A percentile compares a stretch with the other conserved stretches of the same genome.
phyloP scores from a whole-genome alignment of 257 asterid genomes.

The Solanum paucissectum region DNA sequence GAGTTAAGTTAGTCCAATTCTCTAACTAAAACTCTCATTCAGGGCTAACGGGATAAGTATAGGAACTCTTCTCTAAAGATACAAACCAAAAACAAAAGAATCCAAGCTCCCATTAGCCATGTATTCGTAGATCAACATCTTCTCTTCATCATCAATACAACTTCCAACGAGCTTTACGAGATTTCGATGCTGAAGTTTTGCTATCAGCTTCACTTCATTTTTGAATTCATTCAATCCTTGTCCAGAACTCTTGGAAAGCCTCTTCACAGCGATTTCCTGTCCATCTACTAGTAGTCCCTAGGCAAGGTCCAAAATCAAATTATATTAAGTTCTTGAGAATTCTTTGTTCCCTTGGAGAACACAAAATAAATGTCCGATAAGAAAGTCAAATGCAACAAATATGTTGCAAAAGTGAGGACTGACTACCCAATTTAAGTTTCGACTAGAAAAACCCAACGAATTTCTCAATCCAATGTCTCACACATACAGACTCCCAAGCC shows the following conservation, averaged over 20 bases:
- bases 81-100: constrained; percentile 4
- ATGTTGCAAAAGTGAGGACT: too few relatives aligned
- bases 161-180: not conserved
- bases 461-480: too few relatives aligned
- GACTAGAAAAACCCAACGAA: too few relatives aligned
- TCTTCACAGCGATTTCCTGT: constrained; percentile 3
- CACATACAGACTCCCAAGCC: too few relatives aligned
- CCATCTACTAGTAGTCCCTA: constrained; percentile 2
- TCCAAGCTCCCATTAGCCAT: constrained; percentile 3
- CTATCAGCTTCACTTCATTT: constrained; percentile 3
- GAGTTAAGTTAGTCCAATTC: not conserved
- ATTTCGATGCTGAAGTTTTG: constrained; percentile 6
- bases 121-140: constrained; percentile 1
- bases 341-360: too few relatives aligned
- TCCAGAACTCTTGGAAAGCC: constrained; percentile 2
- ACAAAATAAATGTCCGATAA: too few relatives aligned
- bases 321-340: not conserved
- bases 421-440: too few relatives aligned
- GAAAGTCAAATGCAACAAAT: too few relatives aligned
- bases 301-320: not conserved
- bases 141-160: constrained; percentile 7
- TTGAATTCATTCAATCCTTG: constrained; percentile 5
- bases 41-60: constrained; percentile 6
- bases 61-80: not conserved
- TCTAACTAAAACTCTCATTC: not conserved